phyloP scores from a whole-genome alignment of 2,329 filamentous ascomycete species.

The Hypocrella siamensis region DNA sequence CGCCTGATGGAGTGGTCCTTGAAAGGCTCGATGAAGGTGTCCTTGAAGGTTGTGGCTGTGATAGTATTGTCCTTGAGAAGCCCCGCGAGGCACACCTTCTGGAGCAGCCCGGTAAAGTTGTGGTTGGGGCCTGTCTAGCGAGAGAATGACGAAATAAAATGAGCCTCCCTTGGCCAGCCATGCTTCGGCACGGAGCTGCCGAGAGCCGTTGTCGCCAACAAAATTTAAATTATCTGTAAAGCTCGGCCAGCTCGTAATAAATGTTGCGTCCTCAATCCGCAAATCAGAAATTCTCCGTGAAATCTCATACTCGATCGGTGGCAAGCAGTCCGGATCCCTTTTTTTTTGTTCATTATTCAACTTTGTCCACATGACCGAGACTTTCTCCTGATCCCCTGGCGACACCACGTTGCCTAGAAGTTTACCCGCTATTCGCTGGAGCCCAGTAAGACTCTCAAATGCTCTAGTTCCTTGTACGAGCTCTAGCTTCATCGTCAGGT shows the following conservation, averaged over 20 bases:
- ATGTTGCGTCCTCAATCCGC: conserved; percentile 36
- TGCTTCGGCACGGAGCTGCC: conserved; percentile 32
- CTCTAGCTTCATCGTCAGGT: conserved; percentile 41
- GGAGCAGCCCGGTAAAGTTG: conserved; percentile 18
- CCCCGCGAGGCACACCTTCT: not conserved
- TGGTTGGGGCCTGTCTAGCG: conserved; percentile 25
- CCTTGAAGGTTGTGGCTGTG: not conserved
- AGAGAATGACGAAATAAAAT: conserved; percentile 42
- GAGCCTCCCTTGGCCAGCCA: conserved; percentile 45
- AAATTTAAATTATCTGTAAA: conserved; percentile 43
- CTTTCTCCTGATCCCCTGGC: conserved; percentile 34
- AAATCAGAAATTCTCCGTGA: conserved; percentile 40
- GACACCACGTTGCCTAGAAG: conserved; percentile 39
- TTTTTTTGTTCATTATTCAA: conserved; percentile 41
- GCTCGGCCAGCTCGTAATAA: too few species aligned
- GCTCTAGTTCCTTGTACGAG: conserved; percentile 38
- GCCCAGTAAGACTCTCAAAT: conserved; percentile 40
- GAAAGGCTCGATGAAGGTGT: too few species aligned
- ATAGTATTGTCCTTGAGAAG: not conserved
- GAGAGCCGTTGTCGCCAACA: conserved; percentile 28
- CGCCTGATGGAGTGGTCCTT: too few species aligned
- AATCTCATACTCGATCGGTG: conserved; percentile 42
- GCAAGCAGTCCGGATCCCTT: conserved; percentile 46
- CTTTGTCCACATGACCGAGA: conserved; percentile 31
- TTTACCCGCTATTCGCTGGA: conserved; percentile 28